These are phyloP conservation scores for Penstemon davidsonii DNA, from an alignment of 257 asterid species.

Conservation along the genomic window DNA sequence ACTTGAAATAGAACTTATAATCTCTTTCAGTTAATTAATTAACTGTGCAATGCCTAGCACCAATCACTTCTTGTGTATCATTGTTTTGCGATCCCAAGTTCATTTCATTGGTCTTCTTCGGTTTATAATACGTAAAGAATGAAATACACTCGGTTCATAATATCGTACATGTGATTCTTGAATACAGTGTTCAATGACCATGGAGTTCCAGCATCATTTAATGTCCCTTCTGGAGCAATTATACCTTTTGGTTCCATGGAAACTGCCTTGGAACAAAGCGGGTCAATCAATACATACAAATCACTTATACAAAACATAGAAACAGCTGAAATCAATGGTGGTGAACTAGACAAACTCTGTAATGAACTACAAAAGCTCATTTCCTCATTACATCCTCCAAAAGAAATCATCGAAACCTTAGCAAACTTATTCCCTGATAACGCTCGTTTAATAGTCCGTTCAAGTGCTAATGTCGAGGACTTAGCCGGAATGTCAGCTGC, in stretches of 20 bases:
- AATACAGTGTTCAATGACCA: conserved; percentile 67
- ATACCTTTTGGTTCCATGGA: conserved; percentile 92
- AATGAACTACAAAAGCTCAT: conserved; percentile 62
- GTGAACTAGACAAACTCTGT: conserved; percentile 68
- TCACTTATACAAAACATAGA: conserved; percentile 63
- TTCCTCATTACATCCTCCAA: conserved; percentile 56
- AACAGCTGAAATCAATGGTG: conserved; percentile 53
- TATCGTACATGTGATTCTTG: conserved; percentile 4
- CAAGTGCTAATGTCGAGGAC: conserved; percentile 98
- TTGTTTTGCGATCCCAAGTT: no score
- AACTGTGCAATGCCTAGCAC: no score
- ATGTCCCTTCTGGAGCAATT: conserved; percentile 80
- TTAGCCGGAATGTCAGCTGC: conserved; percentile 99
- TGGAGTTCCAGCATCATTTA: conserved; percentile 83
- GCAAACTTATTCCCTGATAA: conserved; percentile 45
- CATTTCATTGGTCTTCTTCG: no score
- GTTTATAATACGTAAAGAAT: no score
- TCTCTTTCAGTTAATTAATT: no score
- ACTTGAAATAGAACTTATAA: no score
- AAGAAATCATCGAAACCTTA: conserved; percentile 49
- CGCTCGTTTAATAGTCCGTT: conserved; percentile 80
- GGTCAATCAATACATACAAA: conserved; percentile 51
- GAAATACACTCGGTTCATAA: no score
- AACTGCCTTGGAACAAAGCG: conserved; percentile 53
- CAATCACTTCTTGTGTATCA: no score